Evolutionary conservation across 257 asterid genomes (phyloP).

Genomic region (Lantana camara): DNA sequence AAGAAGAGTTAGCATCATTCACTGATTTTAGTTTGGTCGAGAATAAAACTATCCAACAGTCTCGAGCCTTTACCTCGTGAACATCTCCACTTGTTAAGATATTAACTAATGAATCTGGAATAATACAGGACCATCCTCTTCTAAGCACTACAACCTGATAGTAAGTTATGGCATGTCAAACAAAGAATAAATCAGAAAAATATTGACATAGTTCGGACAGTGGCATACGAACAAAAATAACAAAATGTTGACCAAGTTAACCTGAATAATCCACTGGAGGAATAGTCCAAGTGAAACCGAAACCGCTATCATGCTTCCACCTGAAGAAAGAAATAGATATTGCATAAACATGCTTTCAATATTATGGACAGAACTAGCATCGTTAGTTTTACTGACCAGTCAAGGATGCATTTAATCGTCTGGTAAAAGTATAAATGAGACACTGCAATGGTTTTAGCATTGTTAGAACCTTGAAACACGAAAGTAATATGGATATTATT

Average conservation of each 20-base stretch:
- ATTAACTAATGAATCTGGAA: slow-evolving; percentile 35
- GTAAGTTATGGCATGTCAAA: too few relatives aligned
- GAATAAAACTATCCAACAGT: not conserved
- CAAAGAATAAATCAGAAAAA: slow-evolving; percentile 26
- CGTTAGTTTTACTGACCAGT: too few relatives aligned
- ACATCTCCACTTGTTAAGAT: slow-evolving; percentile 36
- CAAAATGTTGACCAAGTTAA: slow-evolving; percentile 1
- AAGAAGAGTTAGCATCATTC: slow-evolving; percentile 22
- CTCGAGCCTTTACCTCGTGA: slow-evolving; percentile 35
- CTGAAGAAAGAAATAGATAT: slow-evolving; percentile 28
- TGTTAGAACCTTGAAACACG: slow-evolving; percentile 19
- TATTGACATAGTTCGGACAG: not conserved
- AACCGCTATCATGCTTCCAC: slow-evolving; percentile 36
- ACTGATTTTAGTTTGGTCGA: not conserved
- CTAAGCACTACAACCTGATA: slow-evolving; percentile 39
- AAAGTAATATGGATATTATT: slow-evolving; percentile 8
- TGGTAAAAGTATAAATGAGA: slow-evolving; percentile 35
- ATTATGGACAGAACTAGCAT: too few relatives aligned
- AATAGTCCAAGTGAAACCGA: slow-evolving; percentile 45
- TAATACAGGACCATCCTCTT: slow-evolving; percentile 22
- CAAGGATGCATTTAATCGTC: slow-evolving; percentile 25
- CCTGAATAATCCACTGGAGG: slow-evolving; percentile 50
- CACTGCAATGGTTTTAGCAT: slow-evolving; percentile 36
- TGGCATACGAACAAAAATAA: not conserved
- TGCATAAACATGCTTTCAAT: not conserved